A percentile compares a stretch with the other conserved stretches of the same genome.
Conservation (phyloP, 106 monocot species). For the Xerophyta viscosa region DNA sequence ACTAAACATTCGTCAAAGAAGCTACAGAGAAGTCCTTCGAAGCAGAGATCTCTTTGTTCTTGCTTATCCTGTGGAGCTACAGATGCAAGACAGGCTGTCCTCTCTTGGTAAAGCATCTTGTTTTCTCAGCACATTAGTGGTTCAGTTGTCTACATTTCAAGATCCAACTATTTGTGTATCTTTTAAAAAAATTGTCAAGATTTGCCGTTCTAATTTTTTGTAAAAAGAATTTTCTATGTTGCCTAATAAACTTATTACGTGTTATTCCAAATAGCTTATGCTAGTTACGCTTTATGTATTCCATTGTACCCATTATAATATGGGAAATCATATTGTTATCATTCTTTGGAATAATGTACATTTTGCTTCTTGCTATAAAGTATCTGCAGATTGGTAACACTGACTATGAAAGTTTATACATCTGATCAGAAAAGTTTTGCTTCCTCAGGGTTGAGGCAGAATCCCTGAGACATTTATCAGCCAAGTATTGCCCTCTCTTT, state of each 20-base stretch:
- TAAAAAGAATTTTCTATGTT: no score
- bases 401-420: background rate
- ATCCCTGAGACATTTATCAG: constrained; percentile 70
- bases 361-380: no score
- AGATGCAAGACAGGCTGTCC: constrained; percentile 62
- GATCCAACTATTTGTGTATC: no score
- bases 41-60: constrained; percentile 10
- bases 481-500: constrained; percentile 84
- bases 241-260: no score
- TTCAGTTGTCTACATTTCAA: background rate
- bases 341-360: no score
- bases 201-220: no score
- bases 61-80: constrained; percentile 27
- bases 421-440: background rate
- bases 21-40: constrained; percentile 23
- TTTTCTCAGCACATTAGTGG: background rate
- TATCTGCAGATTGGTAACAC: no score
- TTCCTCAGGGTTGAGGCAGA: constrained; percentile 82
- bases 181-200: no score
- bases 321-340: no score
- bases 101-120: constrained; percentile 70
- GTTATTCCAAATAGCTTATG: no score
- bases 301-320: no score
- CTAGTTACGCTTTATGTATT: no score
- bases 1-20: constrained; percentile 44